Evolutionary conservation across 169 alveolate genomes (phyloP).

Genomic region (Plasmodium gaboni): DNA sequence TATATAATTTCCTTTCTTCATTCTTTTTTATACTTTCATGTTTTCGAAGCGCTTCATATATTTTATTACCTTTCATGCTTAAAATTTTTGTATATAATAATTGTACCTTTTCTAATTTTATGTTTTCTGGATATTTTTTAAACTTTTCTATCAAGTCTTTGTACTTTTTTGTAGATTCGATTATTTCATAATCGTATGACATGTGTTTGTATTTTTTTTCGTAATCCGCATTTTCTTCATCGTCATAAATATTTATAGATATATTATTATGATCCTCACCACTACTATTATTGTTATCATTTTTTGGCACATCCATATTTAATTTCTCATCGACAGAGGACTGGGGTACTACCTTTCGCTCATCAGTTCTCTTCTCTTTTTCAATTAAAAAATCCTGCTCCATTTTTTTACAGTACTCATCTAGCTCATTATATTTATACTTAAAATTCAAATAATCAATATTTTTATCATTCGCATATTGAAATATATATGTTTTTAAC

Average conservation of each 20-base stretch:
- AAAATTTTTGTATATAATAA: conserved; percentile 47
- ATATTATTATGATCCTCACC: too few species aligned
- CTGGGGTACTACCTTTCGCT: too few species aligned
- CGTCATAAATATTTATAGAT: conserved; percentile 20
- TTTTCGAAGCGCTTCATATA: conserved; percentile 75
- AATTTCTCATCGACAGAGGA: not conserved
- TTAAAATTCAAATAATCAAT: conserved; percentile 62
- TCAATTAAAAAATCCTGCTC: conserved; percentile 2
- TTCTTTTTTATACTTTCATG: conserved; percentile 68
- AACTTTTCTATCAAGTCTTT: conserved; percentile 35
- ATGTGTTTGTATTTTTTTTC: conserved; percentile 38
- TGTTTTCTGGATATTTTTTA: conserved; percentile 46
- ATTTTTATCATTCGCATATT: conserved; percentile 76
- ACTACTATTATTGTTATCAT: not conserved
- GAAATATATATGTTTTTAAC: conserved; percentile 81
- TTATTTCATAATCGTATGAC: conserved; percentile 57
- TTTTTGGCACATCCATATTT: not conserved
- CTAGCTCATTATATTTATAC: conserved; percentile 53
- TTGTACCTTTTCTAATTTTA: conserved; percentile 52
- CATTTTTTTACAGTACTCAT: conserved; percentile 41
- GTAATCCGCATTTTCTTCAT: conserved; percentile 17
- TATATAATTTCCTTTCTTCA: conserved; percentile 38
- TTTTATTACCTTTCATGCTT: conserved; percentile 54
- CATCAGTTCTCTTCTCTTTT: not conserved
- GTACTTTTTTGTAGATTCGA: conserved; percentile 36